Evolutionary conservation across 768 basidiomycete species (phyloP).

Genomic region (Suillus tomentosus): DNA sequence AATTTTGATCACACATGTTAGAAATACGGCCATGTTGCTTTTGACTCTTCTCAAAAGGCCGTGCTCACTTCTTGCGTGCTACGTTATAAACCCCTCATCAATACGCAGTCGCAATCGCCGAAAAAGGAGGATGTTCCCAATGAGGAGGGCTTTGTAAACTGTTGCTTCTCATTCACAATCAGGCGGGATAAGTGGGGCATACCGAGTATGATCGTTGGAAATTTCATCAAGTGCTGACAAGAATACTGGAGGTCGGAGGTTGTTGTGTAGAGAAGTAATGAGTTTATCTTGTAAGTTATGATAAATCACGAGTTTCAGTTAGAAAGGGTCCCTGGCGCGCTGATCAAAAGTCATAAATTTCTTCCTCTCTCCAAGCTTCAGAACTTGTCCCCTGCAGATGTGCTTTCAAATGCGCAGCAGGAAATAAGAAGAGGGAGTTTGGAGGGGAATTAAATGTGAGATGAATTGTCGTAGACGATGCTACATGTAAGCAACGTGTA

Average conservation of each 20-base stretch:
- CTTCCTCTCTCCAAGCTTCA: neutral
- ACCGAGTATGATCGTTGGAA: constrained; percentile 89
- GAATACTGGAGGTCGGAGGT: neutral
- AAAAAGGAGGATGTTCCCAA: constrained; percentile 36
- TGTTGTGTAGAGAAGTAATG: constrained; percentile 7
- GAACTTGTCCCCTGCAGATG: neutral
- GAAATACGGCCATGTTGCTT: constrained; percentile 95
- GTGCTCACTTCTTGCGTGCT: constrained; percentile 91
- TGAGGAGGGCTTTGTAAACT: constrained; percentile 80
- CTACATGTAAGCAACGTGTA: too few relatives aligned
- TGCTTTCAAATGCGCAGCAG: neutral
- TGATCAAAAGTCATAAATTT: neutral
- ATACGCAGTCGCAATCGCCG: constrained; percentile 36
- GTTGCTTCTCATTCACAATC: constrained; percentile 91
- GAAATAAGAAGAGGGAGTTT: neutral
- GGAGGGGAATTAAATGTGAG: neutral
- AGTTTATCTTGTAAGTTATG: constrained; percentile 7
- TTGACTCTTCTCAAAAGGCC: constrained; percentile 89
- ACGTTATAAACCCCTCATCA: constrained; percentile 71
- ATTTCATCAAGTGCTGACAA: constrained; percentile 71
- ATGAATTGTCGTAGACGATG: neutral
- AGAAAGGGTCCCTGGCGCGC: neutral
- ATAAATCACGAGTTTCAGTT: neutral
- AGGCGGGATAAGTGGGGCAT: constrained; percentile 84
- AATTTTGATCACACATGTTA: constrained; percentile 30